Percentiles rank a stretch among this genome's conserved stretches.
These are phyloP conservation scores for Mycosphaerella arachidis DNA, from an alignment of 2,329 filamentous ascomycete species.

Conservation along the genomic window DNA sequence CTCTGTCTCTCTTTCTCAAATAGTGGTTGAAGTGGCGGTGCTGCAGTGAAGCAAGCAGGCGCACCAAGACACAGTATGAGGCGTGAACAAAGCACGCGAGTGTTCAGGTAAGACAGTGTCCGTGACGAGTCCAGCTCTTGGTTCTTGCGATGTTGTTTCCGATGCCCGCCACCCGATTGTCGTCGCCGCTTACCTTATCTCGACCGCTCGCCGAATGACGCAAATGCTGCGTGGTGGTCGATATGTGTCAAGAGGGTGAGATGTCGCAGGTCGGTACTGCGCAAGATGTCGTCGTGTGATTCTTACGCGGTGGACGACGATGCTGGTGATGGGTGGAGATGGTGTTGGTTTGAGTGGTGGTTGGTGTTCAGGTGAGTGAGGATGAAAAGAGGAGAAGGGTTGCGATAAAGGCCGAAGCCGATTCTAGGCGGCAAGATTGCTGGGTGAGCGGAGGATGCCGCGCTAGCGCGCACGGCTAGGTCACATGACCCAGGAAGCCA, in stretches of 20 bases:
- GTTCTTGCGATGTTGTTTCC: not conserved
- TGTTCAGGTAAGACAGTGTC: not conserved
- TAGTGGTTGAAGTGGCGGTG: conserved; percentile 11
- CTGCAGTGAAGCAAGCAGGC: conserved; percentile 15
- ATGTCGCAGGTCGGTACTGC: not conserved
- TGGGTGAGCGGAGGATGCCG: no score
- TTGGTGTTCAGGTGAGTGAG: not conserved
- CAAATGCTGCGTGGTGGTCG: not conserved
- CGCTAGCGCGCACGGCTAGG: no score
- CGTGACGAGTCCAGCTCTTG: not conserved
- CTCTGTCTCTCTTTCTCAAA: conserved; percentile 11
- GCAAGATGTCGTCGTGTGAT: not conserved
- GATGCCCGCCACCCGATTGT: not conserved
- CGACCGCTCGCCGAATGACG: not conserved
- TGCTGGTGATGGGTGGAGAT: not conserved
- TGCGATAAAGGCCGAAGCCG: no score
- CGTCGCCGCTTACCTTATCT: not conserved
- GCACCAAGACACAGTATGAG: conserved; percentile 13
- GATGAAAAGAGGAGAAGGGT: no score
- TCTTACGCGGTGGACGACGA: not conserved
- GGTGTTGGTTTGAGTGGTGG: not conserved
- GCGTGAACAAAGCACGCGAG: not conserved
- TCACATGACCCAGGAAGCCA: no score
- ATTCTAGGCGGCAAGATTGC: no score
- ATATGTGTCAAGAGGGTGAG: not conserved